These are phyloP conservation scores for Lepidium didymum DNA, from an alignment of 345 rosid genomes.

Conservation along the genomic window DNA sequence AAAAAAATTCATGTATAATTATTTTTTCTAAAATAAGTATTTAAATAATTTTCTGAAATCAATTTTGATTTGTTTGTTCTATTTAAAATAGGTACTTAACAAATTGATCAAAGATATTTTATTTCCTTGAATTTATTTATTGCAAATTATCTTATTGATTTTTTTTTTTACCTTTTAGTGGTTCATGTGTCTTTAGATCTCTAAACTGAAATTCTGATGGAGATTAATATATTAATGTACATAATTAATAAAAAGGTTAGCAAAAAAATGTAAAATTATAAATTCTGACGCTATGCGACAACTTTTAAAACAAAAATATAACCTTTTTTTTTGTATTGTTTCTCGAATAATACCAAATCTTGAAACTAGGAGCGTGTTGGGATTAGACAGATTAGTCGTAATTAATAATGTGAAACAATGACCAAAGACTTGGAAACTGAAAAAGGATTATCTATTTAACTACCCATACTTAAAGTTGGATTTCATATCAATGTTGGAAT, in stretches of 20 bases:
- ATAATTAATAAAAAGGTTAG: neutral
- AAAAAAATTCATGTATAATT: too few species aligned
- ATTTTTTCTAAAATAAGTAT: too few species aligned
- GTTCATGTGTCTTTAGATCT: neutral
- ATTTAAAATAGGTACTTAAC: too few species aligned
- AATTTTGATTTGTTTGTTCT: too few species aligned
- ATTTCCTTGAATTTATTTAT: neutral
- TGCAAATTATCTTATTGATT: neutral
- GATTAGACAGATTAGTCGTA: constrained; percentile 20
- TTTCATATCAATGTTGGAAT: constrained; percentile 31
- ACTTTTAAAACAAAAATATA: too few species aligned
- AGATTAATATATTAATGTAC: neutral
- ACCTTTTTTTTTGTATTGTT: constrained; percentile 3
- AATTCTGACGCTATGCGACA: constrained; percentile 16
- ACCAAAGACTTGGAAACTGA: constrained; percentile 28
- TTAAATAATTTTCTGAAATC: too few species aligned
- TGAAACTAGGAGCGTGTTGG: constrained; percentile 28
- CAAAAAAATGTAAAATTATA: neutral
- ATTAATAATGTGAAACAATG: constrained; percentile 14
- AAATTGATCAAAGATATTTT: too few species aligned
- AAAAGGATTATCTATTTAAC: constrained; percentile 7
- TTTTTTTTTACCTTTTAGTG: neutral
- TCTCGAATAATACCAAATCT: constrained; percentile 24
- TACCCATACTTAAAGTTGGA: constrained; percentile 9
- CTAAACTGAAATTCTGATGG: neutral